A percentile compares a stretch with the other conserved stretches of the same genome.
Conservation (phyloP, 495 filamentous ascomycete genomes). For the Aspergillus diversus region DNA sequence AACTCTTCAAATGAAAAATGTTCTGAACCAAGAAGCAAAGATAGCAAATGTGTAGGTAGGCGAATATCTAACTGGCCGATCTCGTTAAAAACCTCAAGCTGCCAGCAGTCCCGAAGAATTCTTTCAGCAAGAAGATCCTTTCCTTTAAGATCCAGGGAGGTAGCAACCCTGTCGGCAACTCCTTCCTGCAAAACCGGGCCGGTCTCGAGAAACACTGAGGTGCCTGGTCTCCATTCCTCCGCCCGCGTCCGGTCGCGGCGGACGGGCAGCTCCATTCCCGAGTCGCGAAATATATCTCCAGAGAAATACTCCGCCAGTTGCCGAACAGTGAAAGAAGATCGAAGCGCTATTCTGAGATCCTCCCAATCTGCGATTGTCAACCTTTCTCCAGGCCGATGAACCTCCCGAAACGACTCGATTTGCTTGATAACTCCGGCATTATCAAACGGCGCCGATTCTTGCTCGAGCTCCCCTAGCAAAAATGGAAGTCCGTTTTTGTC, state of each 20-base stretch:
- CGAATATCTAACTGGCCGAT: conserved; percentile 48
- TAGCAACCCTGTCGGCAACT: conserved; percentile 21
- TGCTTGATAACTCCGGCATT: conserved; percentile 15
- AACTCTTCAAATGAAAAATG: conserved; percentile 50
- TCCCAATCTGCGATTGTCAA: conserved; percentile 34
- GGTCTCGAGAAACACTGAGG: conserved; percentile 29
- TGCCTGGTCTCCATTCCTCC: conserved; percentile 37
- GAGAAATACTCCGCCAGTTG: conserved; percentile 41
- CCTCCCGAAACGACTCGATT: conserved; percentile 32
- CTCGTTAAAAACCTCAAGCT: conserved; percentile 40
- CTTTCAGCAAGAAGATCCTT: conserved; percentile 42
- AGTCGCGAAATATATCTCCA: neutral
- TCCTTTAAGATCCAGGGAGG: conserved; percentile 25
- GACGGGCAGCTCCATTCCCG: neutral
- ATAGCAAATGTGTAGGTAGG: conserved; percentile 30
- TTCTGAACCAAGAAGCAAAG: conserved; percentile 35
- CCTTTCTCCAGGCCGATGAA: conserved; percentile 27
- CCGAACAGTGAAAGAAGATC: conserved; percentile 37
- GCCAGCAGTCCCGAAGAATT: conserved; percentile 50
- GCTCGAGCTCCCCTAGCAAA: conserved; percentile 36
- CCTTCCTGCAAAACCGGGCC: conserved; percentile 7
- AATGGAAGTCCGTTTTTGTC: conserved; percentile 24
- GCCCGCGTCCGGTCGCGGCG: neutral
- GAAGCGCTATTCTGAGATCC: conserved; percentile 30
- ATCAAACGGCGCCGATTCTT: conserved; percentile 21